Base-by-base conservation (phyloP, 2,329 filamentous ascomycete species). In the Grosmannia huntii region DNA sequence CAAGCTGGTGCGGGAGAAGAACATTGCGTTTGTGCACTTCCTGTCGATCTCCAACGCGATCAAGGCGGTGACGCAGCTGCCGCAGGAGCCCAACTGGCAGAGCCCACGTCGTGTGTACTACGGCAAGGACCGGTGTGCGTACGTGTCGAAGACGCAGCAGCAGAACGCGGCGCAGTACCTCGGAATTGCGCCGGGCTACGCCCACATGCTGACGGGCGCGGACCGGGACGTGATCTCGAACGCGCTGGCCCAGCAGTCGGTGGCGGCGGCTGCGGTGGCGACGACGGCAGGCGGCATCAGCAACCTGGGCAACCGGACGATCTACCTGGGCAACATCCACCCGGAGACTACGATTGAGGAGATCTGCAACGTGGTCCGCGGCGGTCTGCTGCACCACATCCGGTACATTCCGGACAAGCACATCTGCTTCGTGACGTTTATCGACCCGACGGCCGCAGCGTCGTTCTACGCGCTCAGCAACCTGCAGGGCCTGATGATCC, bases 391-490 rank as follows among this genome's bases (percentile, higher is more conserved):
- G 66, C 94, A 99, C 72, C 94, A 99, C 72, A 95, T 99, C 71
- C 90, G 94, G 65, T 99, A 97, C 74, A 99, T 99, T 66, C 94
- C 94, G 7, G 94, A 99, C 76, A 99, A 99, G 82, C 94, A 99
- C 75, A 99, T 99, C 66, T 99, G 94, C 79, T 99, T 99, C 69
- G 94, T 99, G 59, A 99, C 94, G 1, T 99, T 99, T 74, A 97
- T 99, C 71, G 94, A 99, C 68, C 94, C 94, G 10, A 99, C 94
- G 27, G 95, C 94, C 4, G 94, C 94, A 27, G 94, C 94, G 48
- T 96, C 92, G 1, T 99, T 99, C 77, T 99, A 96, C 67, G 94
- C 94, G 49, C 77, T 99, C 60, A 96, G 91, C 80, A 97, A 97
- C 73, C 78, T 99, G 31, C 94, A 99, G 70, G 94, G 94, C 27